Evolutionary conservation across 495 filamentous ascomycete genomes (phyloP), one percentile per base, ranked within the genome.

Genomic region (Neurospora tetrasperma): DNA sequence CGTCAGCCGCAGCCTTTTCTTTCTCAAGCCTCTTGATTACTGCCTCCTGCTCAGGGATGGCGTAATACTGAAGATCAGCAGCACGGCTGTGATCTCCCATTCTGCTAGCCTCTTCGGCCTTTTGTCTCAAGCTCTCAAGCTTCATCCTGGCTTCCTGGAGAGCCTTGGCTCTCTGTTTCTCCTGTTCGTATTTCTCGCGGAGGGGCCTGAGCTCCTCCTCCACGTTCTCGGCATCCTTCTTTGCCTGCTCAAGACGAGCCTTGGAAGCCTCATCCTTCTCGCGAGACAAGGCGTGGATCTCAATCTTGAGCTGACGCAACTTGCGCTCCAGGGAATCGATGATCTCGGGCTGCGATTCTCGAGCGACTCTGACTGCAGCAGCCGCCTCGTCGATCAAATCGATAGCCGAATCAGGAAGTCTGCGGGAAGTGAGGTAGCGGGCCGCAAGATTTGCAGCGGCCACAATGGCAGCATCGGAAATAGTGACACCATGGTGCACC

Each of bases 131-230:
- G 43, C 86, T 83, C 73, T 98, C 96, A 41, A 98, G 88, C 84
- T 98, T 98, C 78, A 96, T 88, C 87, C 96, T 97, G n/a, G 91
- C 91, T 72, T 98, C 94, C 80, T 98, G 96, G 69, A 99, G 94
- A 48, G 94, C 91, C 76, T 91, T 92, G 78, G 92, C 92, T 71
- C 96, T 90, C 76, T 89, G 84, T 83, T 95, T 94, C 82, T 99
- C 96, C 72, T 87, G 90, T 80, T 98, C 93, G 77, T 98, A 99
- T 83, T 97, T 97, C 80, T 98, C 94, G 35, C 94, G 92, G 74
- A 99, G 88, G 6, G 96, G 96, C 75, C 90, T 88, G 39, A 99
- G 83, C 79, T 99, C 96, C 79, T 99, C 96, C 78, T 91, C 86
- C 40, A 97, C 90, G 77, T 99, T 98, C 73, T 93, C 90, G 3